A percentile compares a stretch with the other conserved stretches of the same genome.
Conservation (phyloP, 495 filamentous ascomycete genomes). For the Niebla homalea region DNA sequence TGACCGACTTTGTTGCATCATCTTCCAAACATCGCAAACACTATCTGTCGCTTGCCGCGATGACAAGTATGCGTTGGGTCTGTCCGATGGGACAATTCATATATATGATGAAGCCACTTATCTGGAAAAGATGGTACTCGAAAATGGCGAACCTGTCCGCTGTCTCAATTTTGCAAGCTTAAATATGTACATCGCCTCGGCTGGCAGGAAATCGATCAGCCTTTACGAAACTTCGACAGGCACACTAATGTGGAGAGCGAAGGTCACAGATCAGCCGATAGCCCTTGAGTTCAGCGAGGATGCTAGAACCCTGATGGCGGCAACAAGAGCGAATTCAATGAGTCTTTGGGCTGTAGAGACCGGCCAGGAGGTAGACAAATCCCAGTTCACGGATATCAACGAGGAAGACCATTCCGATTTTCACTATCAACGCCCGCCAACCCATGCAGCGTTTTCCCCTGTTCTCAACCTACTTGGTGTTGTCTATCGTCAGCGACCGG, state of each 20-base stretch:
- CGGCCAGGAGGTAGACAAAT: conserved; percentile 4
- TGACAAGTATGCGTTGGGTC: conserved; percentile 1
- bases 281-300: conserved; percentile 10
- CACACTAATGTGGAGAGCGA: conserved; percentile 7
- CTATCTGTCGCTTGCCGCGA: conserved; percentile 14
- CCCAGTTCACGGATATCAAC: neutral
- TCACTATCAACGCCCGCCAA: conserved; percentile 1
- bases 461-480: conserved; percentile 15
- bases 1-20: conserved; percentile 18
- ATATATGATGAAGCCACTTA: conserved; percentile 7
- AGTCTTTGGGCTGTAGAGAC: conserved; percentile 15
- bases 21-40: conserved; percentile 9
- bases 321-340: conserved; percentile 10
- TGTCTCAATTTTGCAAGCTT: conserved; percentile 5
- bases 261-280: conserved; percentile 3
- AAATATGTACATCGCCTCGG: conserved; percentile 6
- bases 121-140: conserved; percentile 17
- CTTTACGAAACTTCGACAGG: conserved; percentile 8
- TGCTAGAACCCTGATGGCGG: conserved; percentile 10
- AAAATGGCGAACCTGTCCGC: conserved; percentile 19
- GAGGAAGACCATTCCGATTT: neutral
- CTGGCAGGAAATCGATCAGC: conserved; percentile 1
- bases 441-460: conserved; percentile 6
- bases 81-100: conserved; percentile 2
- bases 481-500: conserved; percentile 8